Evolutionary conservation across 768 basidiomycete genomes (phyloP), one percentile per base, ranked within the genome.

Genomic region (Lactifluus piperatus): DNA sequence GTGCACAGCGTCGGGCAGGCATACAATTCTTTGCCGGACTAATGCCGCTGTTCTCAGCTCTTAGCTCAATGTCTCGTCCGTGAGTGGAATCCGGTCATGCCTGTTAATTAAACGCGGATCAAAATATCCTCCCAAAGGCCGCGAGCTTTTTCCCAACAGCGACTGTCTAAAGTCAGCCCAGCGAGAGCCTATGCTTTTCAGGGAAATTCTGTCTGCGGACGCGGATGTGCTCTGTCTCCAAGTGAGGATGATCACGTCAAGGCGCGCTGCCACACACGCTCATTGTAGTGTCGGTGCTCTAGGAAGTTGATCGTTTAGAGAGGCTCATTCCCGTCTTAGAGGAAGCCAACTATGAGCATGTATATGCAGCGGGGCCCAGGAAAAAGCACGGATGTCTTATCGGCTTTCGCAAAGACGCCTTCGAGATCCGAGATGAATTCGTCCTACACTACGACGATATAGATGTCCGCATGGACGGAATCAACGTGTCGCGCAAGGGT

Each of bases 321-420:
- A 85, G 82, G 64, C 75, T 94, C 20, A 70, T 85, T 22, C 88
- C 89, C 1, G 73, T 76, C 22, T 77, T 95, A 7, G 77, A 86
- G 46, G 68, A 74, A 32, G 82, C 82, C 13, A 81, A 82, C 10
- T 94, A 93, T 69, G 71, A 74, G 9, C 72, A 81, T 67, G 78
- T 81, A 51, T 86, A 83, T 70, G 84, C 82, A 7, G 76, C 81
- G 36, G 93, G 91, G 10, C 83, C 79, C 20, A 72, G 73, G 7
- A 97, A 97, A 73, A 81, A 79, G 47, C 94, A 97, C 63, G 94
- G 94, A 1, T 88, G 89, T 69, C 80, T 95, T 54, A 82, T 97
- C 59, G 83, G 87, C 0, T 93, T 82, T 72, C 83, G 83, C 60
- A 72, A 74, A 22, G 68, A 73, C 26, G 62, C 71, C 16, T 91